Evolutionary conservation across 371 early-diverging fungal species (phyloP).

Genomic region (Vairimorpha apis): DNA sequence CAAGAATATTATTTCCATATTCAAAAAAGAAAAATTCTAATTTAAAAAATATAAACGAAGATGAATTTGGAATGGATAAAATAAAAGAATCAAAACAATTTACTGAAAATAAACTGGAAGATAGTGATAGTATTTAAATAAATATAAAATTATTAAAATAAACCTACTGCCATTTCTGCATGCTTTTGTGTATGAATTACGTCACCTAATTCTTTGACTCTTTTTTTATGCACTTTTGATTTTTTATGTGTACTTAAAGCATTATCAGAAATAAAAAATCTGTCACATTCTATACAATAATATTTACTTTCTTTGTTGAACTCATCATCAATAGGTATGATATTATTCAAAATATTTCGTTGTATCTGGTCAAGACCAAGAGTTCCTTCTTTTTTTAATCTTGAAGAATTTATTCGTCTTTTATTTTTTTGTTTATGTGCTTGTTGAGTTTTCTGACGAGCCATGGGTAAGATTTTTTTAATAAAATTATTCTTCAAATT

Average conservation of each 20-base stretch:
- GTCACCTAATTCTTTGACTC: conserved; percentile 25
- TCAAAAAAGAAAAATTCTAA: neutral
- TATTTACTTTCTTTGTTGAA: conserved; percentile 23
- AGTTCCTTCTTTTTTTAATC: conserved; percentile 3
- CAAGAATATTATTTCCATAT: conserved; percentile 27
- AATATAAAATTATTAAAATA: conserved; percentile 8
- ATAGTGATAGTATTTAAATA: neutral
- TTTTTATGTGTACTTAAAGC: conserved; percentile 17
- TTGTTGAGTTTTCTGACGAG: conserved; percentile 2
- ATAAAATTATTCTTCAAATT: too few relatives aligned
- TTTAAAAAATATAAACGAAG: conserved; percentile 1
- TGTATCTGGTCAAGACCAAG: conserved; percentile 22
- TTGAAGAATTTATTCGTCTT: neutral
- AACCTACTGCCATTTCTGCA: conserved; percentile 27
- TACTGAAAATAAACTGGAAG: neutral
- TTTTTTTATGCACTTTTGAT: conserved; percentile 28
- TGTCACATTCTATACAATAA: conserved; percentile 44
- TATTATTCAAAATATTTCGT: conserved; percentile 7
- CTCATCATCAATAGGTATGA: conserved; percentile 6
- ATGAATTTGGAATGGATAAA: neutral
- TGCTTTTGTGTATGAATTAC: conserved; percentile 17
- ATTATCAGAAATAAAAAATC: conserved; percentile 38
- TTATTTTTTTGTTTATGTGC: conserved; percentile 2
- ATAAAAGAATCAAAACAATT: conserved; percentile 9
- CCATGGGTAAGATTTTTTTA: too few relatives aligned